phyloP scores from a whole-genome alignment of 441 rosid species.

The Erodium moschatum region DNA sequence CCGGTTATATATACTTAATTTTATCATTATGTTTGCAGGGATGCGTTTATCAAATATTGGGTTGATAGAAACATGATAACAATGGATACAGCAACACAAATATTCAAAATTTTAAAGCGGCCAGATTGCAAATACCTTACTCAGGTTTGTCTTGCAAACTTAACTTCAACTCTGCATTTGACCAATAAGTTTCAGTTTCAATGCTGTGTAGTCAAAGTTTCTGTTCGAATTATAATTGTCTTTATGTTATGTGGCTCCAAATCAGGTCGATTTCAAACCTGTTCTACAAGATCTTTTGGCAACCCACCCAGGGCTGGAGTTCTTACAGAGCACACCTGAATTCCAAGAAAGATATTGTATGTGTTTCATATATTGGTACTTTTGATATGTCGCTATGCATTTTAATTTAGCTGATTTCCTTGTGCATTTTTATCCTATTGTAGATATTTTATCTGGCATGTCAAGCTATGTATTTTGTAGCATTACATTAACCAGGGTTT shows the following conservation, averaged over 20 bases:
- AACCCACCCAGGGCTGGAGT: constrained; percentile 94
- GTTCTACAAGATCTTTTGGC: constrained; percentile 78
- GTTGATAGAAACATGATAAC: constrained; percentile 68
- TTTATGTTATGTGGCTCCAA: neutral
- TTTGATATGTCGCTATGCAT: constrained; percentile 1
- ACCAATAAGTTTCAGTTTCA: neutral
- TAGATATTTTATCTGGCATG: neutral
- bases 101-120: constrained; percentile 69
- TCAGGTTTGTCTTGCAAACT: constrained; percentile 45
- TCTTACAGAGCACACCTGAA: constrained; percentile 88
- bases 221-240: constrained; percentile 18
- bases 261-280: constrained; percentile 83
- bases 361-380: constrained; percentile 22
- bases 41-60: constrained; percentile 85
- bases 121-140: constrained; percentile 56
- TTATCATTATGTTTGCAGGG: constrained; percentile 37
- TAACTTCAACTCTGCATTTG: neutral
- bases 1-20: neutral
- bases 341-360: constrained; percentile 98
- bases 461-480: neutral
- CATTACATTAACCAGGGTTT: neutral
- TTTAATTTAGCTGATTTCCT: neutral
- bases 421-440: neutral
- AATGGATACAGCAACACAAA: constrained; percentile 70
- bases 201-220: neutral